Evolutionary conservation across 495 filamentous ascomycete genomes (phyloP), one percentile per base, ranked within the genome.

Genomic region (Xylaria cubensis): DNA sequence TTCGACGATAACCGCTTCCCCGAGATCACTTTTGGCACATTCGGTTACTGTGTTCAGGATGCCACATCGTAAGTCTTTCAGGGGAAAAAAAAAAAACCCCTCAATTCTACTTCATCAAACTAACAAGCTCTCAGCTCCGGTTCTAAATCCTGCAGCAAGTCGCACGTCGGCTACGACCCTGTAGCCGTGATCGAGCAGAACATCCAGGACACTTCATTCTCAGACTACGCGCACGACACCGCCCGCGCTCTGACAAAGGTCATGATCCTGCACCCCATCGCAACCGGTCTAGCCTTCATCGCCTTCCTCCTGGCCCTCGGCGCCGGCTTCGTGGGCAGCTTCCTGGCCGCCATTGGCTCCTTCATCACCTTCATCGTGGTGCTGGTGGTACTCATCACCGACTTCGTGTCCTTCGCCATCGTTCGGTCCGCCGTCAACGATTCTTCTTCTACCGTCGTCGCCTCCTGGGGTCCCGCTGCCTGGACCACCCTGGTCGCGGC

Each of bases 181-280:
- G 81, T 82, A 26, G 69, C 70, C 34, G 73, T 88, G 64, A 80
- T 88, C 73, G 64, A 78, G 41, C 10, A 65, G 7, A 74, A 65
- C 29, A 74, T 84, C 32, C 81, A 80, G 50, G 71, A 74, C 66
- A 80, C 81, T 51, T 58, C 75, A 15, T 83, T 85, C 81, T 87
- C 84, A 56, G 77, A 79, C 72, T 76, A 80, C 72, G 78, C 82
- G 8, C 72, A 73, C 29, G 77, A 82, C 74, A 85, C 86, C 29
- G 73, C 86, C n/a, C 80, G 81, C 44, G 77, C 73, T 0, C 82
- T 91, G 7, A 90, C 89, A 19, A 82, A 80, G 64, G 87, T 85
- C 63, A 86, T 91, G 86, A 74, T 91, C 66, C 83, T 91, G 62
- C 88, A 91, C 80, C 88, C 89, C 12, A 83, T 91, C 78, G 88